Percentiles rank a stretch among this genome's conserved stretches.
Conservation (phyloP, 768 basidiomycete species). For the Tremella yokohamensis region DNA sequence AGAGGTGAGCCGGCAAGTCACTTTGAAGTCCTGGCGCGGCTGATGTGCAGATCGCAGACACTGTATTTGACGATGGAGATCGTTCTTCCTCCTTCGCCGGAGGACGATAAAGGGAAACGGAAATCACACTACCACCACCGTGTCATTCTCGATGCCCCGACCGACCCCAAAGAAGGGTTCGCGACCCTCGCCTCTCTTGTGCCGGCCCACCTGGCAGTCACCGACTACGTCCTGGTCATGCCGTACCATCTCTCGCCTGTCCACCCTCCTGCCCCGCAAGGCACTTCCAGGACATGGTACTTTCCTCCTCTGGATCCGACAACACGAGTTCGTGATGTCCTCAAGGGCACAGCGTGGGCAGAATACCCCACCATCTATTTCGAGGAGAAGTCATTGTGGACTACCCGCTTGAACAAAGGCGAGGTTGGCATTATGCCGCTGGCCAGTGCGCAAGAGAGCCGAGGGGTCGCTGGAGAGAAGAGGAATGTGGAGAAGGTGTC, state of each 20-base stretch:
- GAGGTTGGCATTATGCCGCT: constrained; percentile 54
- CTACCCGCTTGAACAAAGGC: constrained; percentile 61
- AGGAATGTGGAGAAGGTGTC: neutral
- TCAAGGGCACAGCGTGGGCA: constrained; percentile 66
- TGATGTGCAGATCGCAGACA: constrained; percentile 7
- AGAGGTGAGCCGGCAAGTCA: constrained; percentile 59
- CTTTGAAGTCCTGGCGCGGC: constrained; percentile 10
- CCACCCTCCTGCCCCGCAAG: constrained; percentile 7
- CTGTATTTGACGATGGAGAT: constrained; percentile 51
- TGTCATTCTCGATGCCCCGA: neutral
- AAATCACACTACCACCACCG: constrained; percentile 43
- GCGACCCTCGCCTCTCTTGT: constrained; percentile 18
- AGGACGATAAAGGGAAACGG: constrained; percentile 39
- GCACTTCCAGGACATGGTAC: constrained; percentile 12
- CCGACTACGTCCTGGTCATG: constrained; percentile 24
- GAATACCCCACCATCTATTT: constrained; percentile 82
- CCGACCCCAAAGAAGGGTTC: constrained; percentile 8
- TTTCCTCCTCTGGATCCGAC: constrained; percentile 63
- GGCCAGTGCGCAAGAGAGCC: constrained; percentile 30
- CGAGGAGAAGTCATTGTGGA: constrained; percentile 63
- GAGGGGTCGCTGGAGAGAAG: too few species aligned
- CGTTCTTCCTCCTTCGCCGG: constrained; percentile 49
- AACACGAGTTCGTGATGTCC: constrained; percentile 55
- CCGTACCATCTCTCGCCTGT: constrained; percentile 36
- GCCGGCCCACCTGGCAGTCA: neutral